A percentile compares a stretch with the other conserved stretches of the same genome.
Evolutionary conservation across 1,284 basidiomycete genomes (phyloP).

Genomic region (Pisolithus thermaeus): DNA sequence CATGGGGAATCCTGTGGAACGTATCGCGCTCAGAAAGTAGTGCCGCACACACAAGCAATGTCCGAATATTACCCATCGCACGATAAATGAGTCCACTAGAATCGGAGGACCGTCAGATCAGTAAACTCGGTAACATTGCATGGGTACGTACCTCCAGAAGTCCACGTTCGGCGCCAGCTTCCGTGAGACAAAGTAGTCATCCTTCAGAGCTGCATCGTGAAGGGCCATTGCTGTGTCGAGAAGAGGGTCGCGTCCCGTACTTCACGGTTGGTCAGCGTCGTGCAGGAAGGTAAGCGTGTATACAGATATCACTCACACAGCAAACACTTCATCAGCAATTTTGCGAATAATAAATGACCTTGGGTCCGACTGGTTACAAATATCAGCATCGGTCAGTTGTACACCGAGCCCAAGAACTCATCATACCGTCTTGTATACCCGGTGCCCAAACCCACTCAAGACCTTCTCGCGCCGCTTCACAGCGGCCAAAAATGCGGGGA

Average conservation of each 20-base stretch:
- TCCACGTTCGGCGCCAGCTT: slow-evolving; percentile 79
- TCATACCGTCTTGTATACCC: slow-evolving; percentile 77
- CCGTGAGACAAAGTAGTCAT: slow-evolving; percentile 77
- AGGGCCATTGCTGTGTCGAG: slow-evolving; percentile 84
- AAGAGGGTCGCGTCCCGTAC: slow-evolving; percentile 76
- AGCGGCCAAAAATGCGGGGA: slow-evolving; percentile 76
- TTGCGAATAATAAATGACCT: slow-evolving; percentile 83
- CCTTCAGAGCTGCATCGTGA: slow-evolving; percentile 82
- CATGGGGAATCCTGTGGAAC: slow-evolving; percentile 66
- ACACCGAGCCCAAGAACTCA: neutral
- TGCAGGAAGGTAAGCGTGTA: neutral
- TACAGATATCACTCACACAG: slow-evolving; percentile 45
- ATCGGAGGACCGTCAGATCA: neutral
- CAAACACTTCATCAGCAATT: slow-evolving; percentile 84
- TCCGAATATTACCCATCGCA: slow-evolving; percentile 64
- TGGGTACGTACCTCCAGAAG: slow-evolving; percentile 54
- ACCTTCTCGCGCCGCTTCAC: slow-evolving; percentile 84
- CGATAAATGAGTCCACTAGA: slow-evolving; percentile 78
- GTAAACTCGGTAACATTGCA: neutral
- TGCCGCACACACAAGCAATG: slow-evolving; percentile 2
- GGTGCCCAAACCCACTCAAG: slow-evolving; percentile 81
- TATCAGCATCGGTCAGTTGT: neutral
- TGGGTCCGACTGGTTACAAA: slow-evolving; percentile 64
- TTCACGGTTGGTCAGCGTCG: slow-evolving; percentile 21
- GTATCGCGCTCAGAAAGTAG: neutral